These are phyloP conservation scores for Huiozyma naganishii DNA, from an alignment of 805 yeast genomes.

Conservation along the genomic window DNA sequence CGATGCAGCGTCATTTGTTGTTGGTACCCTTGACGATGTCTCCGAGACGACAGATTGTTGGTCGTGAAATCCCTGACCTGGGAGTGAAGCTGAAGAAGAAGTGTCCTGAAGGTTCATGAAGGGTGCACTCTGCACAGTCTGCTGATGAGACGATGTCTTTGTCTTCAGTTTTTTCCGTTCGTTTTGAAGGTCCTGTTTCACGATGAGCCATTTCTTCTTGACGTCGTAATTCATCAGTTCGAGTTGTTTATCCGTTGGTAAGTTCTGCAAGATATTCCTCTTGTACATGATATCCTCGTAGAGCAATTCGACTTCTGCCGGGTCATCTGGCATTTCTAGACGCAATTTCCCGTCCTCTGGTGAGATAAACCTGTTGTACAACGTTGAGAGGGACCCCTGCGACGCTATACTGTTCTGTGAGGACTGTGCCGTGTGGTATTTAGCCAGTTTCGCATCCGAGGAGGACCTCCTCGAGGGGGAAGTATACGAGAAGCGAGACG, in stretches of 20 bases:
- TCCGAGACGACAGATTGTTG: background rate
- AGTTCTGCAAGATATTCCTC: conserved; percentile 55
- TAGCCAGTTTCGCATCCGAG: conserved; percentile 3
- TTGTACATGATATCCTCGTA: conserved; percentile 73
- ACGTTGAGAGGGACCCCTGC: conserved; percentile 14
- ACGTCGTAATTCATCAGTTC: conserved; percentile 67
- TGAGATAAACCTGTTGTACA: conserved; percentile 11
- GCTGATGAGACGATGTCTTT: conserved; percentile 7
- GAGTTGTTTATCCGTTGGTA: conserved; percentile 61
- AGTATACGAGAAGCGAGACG: conserved; percentile 17
- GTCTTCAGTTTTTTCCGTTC: conserved; percentile 51
- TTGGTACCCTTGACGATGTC: background rate
- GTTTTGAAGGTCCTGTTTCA: conserved; percentile 73
- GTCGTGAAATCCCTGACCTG: background rate
- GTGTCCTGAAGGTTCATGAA: background rate
- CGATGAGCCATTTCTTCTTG: conserved; percentile 84
- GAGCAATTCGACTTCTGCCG: conserved; percentile 56
- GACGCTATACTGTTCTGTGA: conserved; percentile 17
- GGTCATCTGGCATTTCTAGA: conserved; percentile 59
- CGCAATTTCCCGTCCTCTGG: conserved; percentile 23
- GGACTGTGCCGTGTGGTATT: conserved; percentile 22
- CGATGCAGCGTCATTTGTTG: no score
- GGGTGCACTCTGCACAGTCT: background rate
- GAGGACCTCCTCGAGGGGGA: conserved; percentile 6
- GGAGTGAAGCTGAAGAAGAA: background rate